phyloP scores from a whole-genome alignment of 169 alveolate species.

The Plasmodium chabaudi region DNA sequence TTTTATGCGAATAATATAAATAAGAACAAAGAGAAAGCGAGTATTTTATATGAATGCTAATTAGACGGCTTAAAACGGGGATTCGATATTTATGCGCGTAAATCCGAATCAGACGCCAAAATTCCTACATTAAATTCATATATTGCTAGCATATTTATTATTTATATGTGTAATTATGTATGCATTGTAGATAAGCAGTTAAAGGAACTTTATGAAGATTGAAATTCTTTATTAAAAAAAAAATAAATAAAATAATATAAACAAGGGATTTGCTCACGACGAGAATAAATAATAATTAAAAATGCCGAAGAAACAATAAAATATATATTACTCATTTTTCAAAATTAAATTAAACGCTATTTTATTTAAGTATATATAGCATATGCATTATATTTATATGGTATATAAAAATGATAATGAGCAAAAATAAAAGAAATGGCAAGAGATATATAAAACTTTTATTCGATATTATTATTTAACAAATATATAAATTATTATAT shows the following conservation, averaged over 20 bases:
- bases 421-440: too few relatives aligned
- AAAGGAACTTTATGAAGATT: conserved; percentile 1
- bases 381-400: too few relatives aligned
- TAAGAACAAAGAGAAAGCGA: neutral
- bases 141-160: neutral
- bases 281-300: neutral
- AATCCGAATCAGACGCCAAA: neutral
- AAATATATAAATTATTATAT: too few relatives aligned
- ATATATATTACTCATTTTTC: too few relatives aligned
- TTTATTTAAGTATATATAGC: too few relatives aligned
- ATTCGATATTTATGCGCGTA: neutral
- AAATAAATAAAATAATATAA: neutral
- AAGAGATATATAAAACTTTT: too few relatives aligned
- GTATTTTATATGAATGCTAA: neutral
- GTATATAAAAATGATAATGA: too few relatives aligned
- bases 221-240: neutral
- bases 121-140: neutral
- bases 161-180: neutral
- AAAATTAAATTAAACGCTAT: neutral
- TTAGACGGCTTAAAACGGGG: neutral
- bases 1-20: too few relatives aligned
- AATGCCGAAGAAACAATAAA: too few relatives aligned
- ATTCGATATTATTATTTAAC: too few relatives aligned
- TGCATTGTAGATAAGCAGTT: neutral
- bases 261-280: neutral